A percentile compares a stretch with the other conserved stretches of the same genome.
Evolutionary conservation across 169 alveolate species (phyloP).

Genomic region (Besnoitia besnoiti): DNA sequence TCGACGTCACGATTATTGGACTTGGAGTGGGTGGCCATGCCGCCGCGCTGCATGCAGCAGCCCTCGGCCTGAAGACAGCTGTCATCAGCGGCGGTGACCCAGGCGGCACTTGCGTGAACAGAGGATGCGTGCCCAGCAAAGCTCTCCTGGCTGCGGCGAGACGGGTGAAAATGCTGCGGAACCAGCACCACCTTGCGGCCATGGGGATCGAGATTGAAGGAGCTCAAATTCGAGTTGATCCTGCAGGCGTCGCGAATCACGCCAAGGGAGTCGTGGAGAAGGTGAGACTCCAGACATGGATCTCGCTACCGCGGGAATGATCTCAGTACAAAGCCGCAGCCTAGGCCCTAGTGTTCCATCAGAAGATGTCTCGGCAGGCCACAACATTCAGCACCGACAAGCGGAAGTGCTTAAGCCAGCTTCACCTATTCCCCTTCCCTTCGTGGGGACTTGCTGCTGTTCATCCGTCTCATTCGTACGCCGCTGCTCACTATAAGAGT

Average conservation of each 20-base stretch:
- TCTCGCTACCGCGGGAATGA: too few species aligned
- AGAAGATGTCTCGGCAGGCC: too few species aligned
- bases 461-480: too few species aligned
- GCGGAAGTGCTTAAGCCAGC: too few species aligned
- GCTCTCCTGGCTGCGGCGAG: constrained; percentile 72
- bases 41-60: constrained; percentile 71
- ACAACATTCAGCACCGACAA: too few species aligned
- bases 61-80: constrained; percentile 68
- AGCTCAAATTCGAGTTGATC: constrained; percentile 30
- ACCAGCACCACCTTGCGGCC: constrained; percentile 52
- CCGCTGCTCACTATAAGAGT: too few species aligned
- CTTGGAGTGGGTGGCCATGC: constrained; percentile 81
- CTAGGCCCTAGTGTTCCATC: too few species aligned
- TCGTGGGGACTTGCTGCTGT: too few species aligned
- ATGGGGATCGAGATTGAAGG: constrained; percentile 69
- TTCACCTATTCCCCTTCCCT: too few species aligned
- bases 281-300: too few species aligned
- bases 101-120: constrained; percentile 78
- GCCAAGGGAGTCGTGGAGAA: constrained; percentile 52
- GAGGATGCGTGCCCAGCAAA: constrained; percentile 77
- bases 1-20: constrained; percentile 74
- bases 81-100: constrained; percentile 72
- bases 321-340: too few species aligned
- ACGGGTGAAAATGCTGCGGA: constrained; percentile 70
- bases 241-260: constrained; percentile 46